Evolutionary conservation across 2,329 filamentous ascomycete genomes (phyloP), one percentile per base, ranked within the genome.

Genomic region (Thielaviopsis euricoi): DNA sequence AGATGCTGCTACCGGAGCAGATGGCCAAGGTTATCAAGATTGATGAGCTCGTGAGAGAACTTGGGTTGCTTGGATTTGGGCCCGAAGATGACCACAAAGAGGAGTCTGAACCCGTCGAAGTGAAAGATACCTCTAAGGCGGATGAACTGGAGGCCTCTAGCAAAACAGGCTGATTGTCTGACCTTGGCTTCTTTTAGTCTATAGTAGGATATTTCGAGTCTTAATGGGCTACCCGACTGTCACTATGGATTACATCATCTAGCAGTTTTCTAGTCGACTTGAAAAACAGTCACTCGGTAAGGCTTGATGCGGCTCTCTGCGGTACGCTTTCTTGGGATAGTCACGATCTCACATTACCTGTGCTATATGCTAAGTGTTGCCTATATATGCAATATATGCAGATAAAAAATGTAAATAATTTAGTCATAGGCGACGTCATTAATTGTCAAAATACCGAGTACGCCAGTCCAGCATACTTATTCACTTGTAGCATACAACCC

Each of bases 11-110:
- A 25, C 91, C 90, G 0, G 93, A 98, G 73, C 93, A 98, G 73
- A 85, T 97, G 62, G 89, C 91, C 64, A 98, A 98, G 74, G 88
- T 98, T 58, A 94, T 95, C 69, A 95, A 93, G 71, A 95, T 98
- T 68, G 89, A 88, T 62, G 93, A 98, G 73, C 78, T 98, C 55
- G 83, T 96, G 59, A 81, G 89, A 13, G 90, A 97, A 68, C 73
- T 98, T 58, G 87, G 94, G 65, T 78, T 80, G 2, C 75, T 98
- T 26, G 91, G 91, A 0, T 89, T 97, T 62, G 86, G 94, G 68
- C 72, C 80, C 0, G 86, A 94, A 10, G 88, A 85, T 2, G 86
- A 90, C 62, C 71, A 72, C 1, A 76, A 75, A 63, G 63, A 64
- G 49, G 15, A 55, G 2, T 62, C 62, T 22, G 59, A 58, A 2